Evolutionary conservation across 2,329 filamentous ascomycete species (phyloP), one percentile per base, ranked within the genome.

Genomic region (Diplodia corticola): DNA sequence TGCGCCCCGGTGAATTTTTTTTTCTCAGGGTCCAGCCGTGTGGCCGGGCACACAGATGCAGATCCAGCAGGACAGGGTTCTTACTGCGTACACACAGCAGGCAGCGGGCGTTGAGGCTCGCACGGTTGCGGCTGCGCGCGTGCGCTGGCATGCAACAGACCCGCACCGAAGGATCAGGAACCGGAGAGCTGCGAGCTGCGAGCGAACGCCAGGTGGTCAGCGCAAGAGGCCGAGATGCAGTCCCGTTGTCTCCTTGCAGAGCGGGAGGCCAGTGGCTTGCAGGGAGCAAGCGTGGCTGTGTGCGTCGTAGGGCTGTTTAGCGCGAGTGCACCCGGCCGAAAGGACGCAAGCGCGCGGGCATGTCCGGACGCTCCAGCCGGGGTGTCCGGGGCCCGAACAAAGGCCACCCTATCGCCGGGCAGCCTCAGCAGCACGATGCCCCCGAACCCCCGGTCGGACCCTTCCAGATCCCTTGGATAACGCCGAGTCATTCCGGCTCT

Each of bases 41-140:
- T 3, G 33, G 33, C 33, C 9, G 33, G 33, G 33, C 33, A 35
- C 33, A 35, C 55, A 46, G 55, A 59, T 59, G 44, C 57, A 61
- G 57, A 61, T 61, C 40, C n/a, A 49, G 57, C 57, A 49, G 26
- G 33, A 60, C 55, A 61, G 48, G 57, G 57, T 61, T 61, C 57
- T 61, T 35, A 61, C 44, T 35, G 15, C 24, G 24, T 30, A 22
- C 57, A 26, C 37, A 24, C 37, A 35, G 44, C 40, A 26, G 35
- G 44, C 40, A 26, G 35, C 35, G 13, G 40, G 26, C 55, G 55
- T 49, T 61, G 57, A 49, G 57, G n/a, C 57, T 61, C 57, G 57
- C 44, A 24, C 57, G 40, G 57, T 5, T 5, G 26, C 28, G 26
- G 57, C 44, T 61, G 57, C 28, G 37, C 40, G 55, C 55, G 55